Evolutionary conservation across 805 yeast genomes (phyloP), one percentile per base, ranked within the genome.

Genomic region (Sugiyamaella marilandica): DNA sequence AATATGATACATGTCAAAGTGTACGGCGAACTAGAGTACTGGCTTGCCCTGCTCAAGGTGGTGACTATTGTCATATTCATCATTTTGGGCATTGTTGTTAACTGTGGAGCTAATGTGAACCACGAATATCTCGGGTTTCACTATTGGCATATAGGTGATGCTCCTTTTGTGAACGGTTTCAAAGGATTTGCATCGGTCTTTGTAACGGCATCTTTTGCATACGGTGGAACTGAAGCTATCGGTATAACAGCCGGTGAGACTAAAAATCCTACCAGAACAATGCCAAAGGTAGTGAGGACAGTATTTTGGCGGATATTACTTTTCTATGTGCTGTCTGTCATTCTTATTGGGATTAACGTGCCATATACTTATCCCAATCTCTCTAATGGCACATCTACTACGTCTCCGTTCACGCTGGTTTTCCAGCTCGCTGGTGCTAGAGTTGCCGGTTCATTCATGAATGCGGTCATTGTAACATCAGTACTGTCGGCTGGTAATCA

Each of bases 401-500:
- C 69, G 45, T 70, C 79, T 0, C 78, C 80, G 50, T 70, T 73
- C 65, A 71, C 75, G 1, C 67, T 75, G 53, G 78, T 74, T 2
- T 62, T 74, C 49, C 67, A 68, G 13, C 59, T 69, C 37, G 78
- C 76, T 0, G 79, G 80, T 1, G 72, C 77, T 66, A 64, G 66
- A 48, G 69, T 64, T n/a, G 69, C 73, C 2, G 72, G 78, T 3
- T 79, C 82, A 54, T 74, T 81, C 59, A 72, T 80, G 57, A 80
- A 80, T 55, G 80, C 87, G 0, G 77, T 84, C 56, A 75, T 84
- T 51, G 71, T 82, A 57, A 65, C 84, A 5, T 81, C 84, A 0
- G 81, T 85, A 55, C 67, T 84, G 26, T 79, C 84, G 13, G 85
- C 89, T 2, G 81, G 83, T 56, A 84, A 83, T 67, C 77, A 83